Evolutionary conservation across 208 protist species (phyloP).

Genomic region (Borovskyia barvae): DNA sequence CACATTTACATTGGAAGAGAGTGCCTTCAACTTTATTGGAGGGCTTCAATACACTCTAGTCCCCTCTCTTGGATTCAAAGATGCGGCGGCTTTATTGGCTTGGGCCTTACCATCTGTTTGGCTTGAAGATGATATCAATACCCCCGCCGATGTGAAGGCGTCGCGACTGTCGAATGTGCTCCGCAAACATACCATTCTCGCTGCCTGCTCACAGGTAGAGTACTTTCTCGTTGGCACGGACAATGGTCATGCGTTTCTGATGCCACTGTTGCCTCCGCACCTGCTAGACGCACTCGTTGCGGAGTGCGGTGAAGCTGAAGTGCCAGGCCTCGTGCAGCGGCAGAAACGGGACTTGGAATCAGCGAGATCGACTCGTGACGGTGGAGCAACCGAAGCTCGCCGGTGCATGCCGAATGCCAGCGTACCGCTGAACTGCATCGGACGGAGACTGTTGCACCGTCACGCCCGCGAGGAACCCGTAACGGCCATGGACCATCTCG

Average conservation of each 20-base stretch:
- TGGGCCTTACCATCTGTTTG: constrained; percentile 33
- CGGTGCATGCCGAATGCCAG: neutral
- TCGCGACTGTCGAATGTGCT: neutral
- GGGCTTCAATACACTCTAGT: constrained; percentile 63
- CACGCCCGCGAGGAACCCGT: constrained; percentile 58
- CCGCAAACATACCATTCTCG: constrained; percentile 3
- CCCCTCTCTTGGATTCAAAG: constrained; percentile 16
- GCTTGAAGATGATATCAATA: neutral
- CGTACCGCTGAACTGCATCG: constrained; percentile 39
- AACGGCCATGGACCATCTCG: constrained; percentile 38
- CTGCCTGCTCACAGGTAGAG: constrained; percentile 65
- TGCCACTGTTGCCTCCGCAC: constrained; percentile 64
- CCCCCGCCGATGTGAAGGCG: neutral
- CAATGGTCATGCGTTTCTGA: constrained; percentile 52
- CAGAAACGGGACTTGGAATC: neutral
- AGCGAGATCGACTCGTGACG: neutral
- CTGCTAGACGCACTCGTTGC: constrained; percentile 16
- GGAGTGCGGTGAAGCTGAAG: constrained; percentile 2
- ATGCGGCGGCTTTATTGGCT: constrained; percentile 28
- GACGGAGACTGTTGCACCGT: constrained; percentile 52
- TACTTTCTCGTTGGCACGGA: constrained; percentile 77
- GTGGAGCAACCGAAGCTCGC: no score
- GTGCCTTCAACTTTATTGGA: constrained; percentile 44
- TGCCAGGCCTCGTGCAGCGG: constrained; percentile 2
- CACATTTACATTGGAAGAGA: constrained; percentile 21